Percentiles rank a stretch among this genome's conserved stretches.
Conservation (phyloP, 129 eudicot species). For the Smallanthus sonchifolius region DNA sequence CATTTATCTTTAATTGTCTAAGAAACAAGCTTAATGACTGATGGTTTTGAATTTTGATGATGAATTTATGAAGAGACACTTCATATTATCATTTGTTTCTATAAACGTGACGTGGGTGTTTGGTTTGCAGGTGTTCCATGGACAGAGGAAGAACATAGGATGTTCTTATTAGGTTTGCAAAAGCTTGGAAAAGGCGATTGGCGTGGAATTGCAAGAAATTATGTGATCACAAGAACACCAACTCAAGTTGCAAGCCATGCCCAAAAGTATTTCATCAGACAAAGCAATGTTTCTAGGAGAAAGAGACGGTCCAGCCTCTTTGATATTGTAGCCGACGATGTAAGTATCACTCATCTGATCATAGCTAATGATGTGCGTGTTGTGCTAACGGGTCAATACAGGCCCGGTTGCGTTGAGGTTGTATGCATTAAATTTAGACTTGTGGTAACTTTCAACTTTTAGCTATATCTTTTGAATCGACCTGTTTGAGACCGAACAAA, state of each 20-base stretch:
- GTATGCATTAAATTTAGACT: background rate
- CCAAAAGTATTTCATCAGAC: slow-evolving; percentile 85
- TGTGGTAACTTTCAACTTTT: background rate
- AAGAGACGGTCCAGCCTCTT: slow-evolving; percentile 92
- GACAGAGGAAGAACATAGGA: slow-evolving; percentile 95
- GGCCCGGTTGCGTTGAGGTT: background rate
- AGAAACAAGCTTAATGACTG: background rate
- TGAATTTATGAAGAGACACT: background rate
- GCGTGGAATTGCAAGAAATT: slow-evolving; percentile 91
- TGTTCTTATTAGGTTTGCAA: slow-evolving; percentile 85
- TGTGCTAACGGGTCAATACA: background rate
- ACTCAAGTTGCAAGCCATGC: slow-evolving; percentile 98
- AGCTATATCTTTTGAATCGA: background rate
- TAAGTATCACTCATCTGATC: slow-evolving; percentile 29
- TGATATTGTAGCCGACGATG: slow-evolving; percentile 82
- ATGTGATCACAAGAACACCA: slow-evolving; percentile 88
- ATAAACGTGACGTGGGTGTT: background rate
- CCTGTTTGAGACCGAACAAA: background rate
- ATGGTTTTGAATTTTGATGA: background rate
- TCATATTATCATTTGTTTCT: background rate
- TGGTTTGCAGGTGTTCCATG: slow-evolving; percentile 76
- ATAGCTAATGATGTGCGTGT: background rate
- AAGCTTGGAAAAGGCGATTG: slow-evolving; percentile 99
- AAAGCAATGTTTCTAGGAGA: slow-evolving; percentile 77
- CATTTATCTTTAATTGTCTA: background rate